Conservation (phyloP, 805 yeast species). For the Cyberlindnera maclurae region DNA sequence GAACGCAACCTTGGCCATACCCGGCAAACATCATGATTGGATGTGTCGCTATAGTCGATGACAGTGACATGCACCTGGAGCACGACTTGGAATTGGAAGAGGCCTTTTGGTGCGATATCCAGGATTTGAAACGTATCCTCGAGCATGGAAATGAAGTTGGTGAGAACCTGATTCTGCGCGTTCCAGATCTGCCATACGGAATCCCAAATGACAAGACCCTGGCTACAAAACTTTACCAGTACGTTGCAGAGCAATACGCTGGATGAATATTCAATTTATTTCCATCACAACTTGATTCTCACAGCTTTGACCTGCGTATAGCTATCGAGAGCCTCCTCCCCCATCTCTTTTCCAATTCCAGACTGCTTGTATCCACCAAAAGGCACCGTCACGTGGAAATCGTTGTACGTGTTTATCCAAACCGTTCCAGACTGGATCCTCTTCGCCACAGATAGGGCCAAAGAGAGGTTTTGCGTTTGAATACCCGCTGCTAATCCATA, state of each 20-base stretch:
- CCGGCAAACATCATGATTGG: slow-evolving; percentile 94
- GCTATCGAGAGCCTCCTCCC: slow-evolving; percentile 67
- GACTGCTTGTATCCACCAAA: slow-evolving; percentile 78
- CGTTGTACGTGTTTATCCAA: slow-evolving; percentile 78
- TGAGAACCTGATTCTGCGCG: slow-evolving; percentile 12
- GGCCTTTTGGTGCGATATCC: slow-evolving; percentile 74
- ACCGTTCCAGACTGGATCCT: slow-evolving; percentile 68
- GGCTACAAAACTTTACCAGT: slow-evolving; percentile 19
- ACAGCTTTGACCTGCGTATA: slow-evolving; percentile 74
- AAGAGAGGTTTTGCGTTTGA: slow-evolving; percentile 57
- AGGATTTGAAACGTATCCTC: slow-evolving; percentile 37
- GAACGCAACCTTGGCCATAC: slow-evolving; percentile 97
- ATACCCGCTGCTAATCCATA: slow-evolving; percentile 81
- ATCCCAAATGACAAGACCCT: slow-evolving; percentile 23
- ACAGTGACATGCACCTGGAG: slow-evolving; percentile 61
- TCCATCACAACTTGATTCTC: slow-evolving; percentile 37
- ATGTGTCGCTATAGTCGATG: slow-evolving; percentile 67
- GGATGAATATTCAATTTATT: slow-evolving; percentile 4
- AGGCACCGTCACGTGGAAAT: slow-evolving; percentile 68
- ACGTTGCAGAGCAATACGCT: slow-evolving; percentile 16
- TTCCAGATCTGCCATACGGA: slow-evolving; percentile 13
- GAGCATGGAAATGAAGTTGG: slow-evolving; percentile 22
- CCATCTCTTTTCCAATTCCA: slow-evolving; percentile 86
- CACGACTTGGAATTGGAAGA: slow-evolving; percentile 82
- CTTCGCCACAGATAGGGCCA: slow-evolving; percentile 56